Evolutionary conservation across 2,329 filamentous ascomycete genomes (phyloP), one percentile per base, ranked within the genome.

Genomic region (Cercospora sp.): DNA sequence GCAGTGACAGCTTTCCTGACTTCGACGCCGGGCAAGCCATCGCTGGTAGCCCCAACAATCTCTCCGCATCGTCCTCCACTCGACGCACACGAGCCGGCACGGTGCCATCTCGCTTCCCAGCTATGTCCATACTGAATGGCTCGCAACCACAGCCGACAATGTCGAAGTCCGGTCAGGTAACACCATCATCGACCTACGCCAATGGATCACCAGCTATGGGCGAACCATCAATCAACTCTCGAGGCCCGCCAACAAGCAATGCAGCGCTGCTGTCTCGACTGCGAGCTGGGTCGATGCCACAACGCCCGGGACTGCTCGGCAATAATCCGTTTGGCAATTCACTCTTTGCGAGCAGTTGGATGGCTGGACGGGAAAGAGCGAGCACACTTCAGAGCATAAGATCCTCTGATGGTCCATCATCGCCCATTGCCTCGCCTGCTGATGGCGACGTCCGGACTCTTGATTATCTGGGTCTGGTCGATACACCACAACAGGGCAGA

Each of bases 401-500:
- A 58, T 98, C 94, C 12, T 88, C 87, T 30, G 97, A 98, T 77
- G 92, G 91, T 1, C 93, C 92, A 2, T 91, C 90, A 71, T 98
- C 94, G 13, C 94, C 94, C 1, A 89, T 90, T 73, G 93, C 97
- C 76, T 93, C 92, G 32, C 87, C 90, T 57, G 90, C 89, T 18
- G 94, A 98, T 76, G 92, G 89, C 32, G 94, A 97, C 78, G 93
- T 97, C 73, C 91, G 92, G 77, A 99, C 95, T 2, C 83, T 99
- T 74, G 95, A 99, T 79, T 99, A 99, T 77, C 88, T 99, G 69
- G 95, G 95, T 59, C 86, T 99, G 61, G 94, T 94, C 34, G 95
- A 98, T 80, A 97, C 93, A 16, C 94, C 95, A 21, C 93, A 97
- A 77, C 90, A 92, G 63, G 84, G 88, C 69, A 88, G 90, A 70